These are phyloP conservation scores for Daldinia vernicosa DNA, from an alignment of 495 filamentous ascomycete genomes.

Conservation along the genomic window DNA sequence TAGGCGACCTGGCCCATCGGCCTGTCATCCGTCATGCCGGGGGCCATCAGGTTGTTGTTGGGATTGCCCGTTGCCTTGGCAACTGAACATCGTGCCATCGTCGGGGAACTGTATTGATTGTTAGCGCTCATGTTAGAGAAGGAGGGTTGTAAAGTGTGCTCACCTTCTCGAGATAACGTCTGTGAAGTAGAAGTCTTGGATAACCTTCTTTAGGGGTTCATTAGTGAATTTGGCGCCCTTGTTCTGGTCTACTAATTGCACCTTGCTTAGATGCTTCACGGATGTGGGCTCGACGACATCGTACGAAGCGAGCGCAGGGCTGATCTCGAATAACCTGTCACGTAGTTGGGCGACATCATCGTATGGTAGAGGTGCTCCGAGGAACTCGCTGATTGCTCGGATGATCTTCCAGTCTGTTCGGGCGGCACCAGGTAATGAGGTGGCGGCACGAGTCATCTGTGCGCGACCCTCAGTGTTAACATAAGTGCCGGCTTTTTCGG, in stretches of 20 bases:
- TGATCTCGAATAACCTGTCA: conserved; percentile 95
- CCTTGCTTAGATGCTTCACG: conserved; percentile 77
- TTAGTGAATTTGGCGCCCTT: conserved; percentile 77
- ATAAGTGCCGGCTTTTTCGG: conserved; percentile 96
- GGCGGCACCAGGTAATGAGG: conserved; percentile 83
- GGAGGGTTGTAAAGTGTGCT: conserved; percentile 30
- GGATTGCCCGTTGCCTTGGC: conserved; percentile 76
- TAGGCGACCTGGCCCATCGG: conserved; percentile 63
- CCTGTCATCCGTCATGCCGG: conserved; percentile 67
- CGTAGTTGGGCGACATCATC: conserved; percentile 87
- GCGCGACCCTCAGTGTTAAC: conserved; percentile 97
- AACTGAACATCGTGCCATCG: conserved; percentile 94
- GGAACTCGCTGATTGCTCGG: conserved; percentile 87
- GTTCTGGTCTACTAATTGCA: conserved; percentile 94
- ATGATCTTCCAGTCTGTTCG: conserved; percentile 99
- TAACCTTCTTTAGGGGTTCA: conserved; percentile 77
- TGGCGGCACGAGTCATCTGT: conserved; percentile 90
- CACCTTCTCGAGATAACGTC: conserved; percentile 94
- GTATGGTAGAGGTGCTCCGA: conserved; percentile 87
- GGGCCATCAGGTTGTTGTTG: conserved; percentile 86
- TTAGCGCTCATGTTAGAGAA: conserved; percentile 38
- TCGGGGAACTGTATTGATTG: conserved; percentile 74
- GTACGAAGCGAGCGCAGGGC: conserved; percentile 85
- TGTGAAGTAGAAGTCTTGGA: conserved; percentile 97
- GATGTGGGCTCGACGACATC: conserved; percentile 85